These are phyloP conservation scores for Russula compacta DNA, from an alignment of 768 basidiomycete species.

Conservation along the genomic window DNA sequence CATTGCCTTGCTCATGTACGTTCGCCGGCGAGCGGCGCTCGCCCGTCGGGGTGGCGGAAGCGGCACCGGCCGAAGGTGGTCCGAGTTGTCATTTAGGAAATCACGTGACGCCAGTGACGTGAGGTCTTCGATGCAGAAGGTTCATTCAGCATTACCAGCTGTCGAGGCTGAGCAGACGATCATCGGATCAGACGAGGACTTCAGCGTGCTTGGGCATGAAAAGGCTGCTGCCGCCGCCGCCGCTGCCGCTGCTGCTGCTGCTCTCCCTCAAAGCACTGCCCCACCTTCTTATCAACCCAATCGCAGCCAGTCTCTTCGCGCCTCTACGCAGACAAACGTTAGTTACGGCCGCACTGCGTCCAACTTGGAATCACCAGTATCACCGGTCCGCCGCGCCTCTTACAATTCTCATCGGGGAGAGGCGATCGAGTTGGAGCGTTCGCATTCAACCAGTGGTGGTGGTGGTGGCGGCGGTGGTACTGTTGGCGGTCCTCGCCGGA, in stretches of 20 bases:
- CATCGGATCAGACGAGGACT: conserved; percentile 16
- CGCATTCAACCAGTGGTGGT: neutral
- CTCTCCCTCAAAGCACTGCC: too few relatives aligned
- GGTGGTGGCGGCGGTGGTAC: neutral
- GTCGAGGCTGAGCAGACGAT: neutral
- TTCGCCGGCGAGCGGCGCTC: conserved; percentile 6
- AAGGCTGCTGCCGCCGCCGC: neutral
- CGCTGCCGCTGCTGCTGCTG: neutral
- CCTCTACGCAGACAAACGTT: neutral
- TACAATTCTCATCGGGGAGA: neutral
- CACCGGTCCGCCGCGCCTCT: neutral
- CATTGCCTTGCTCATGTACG: conserved; percentile 19
- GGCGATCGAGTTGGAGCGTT: conserved; percentile 10
- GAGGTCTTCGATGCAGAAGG: neutral
- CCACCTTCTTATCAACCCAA: neutral
- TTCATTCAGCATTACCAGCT: neutral
- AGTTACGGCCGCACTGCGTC: neutral
- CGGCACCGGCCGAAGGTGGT: neutral
- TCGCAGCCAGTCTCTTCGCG: conserved; percentile 1
- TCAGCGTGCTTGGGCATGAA: conserved; percentile 13
- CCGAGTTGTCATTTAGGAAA: neutral
- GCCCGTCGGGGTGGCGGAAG: neutral
- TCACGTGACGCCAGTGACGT: neutral
- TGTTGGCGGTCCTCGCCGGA: conserved; percentile 7
- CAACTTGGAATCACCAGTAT: neutral